Conservation (phyloP, 1,284 basidiomycete genomes). For the Leccinum subfulvum region DNA sequence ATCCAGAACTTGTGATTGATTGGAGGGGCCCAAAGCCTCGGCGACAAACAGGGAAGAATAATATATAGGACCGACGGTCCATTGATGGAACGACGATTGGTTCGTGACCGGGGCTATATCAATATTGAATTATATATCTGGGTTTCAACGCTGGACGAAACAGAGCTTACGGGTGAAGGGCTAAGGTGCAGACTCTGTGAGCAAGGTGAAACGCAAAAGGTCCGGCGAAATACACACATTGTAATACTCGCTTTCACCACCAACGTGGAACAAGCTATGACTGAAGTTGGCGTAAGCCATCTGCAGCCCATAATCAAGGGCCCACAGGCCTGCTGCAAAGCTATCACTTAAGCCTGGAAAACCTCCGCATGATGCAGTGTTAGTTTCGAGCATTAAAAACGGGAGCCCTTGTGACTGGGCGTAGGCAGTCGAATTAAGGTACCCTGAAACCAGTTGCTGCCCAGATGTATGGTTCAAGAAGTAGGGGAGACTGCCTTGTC, state of each 20-base stretch:
- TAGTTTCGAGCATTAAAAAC: not conserved
- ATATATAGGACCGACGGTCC: not conserved
- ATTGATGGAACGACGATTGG: not conserved
- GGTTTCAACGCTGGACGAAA: not conserved
- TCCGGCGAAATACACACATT: conserved; percentile 44
- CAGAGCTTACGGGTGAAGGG: conserved; percentile 30
- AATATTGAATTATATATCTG: not conserved
- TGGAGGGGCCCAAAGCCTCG: conserved; percentile 64
- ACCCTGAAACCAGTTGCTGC: not conserved
- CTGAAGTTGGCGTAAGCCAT: conserved; percentile 45
- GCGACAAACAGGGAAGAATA: conserved; percentile 69
- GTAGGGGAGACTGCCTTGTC: not conserved
- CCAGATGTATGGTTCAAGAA: not conserved
- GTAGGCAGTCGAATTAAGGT: not conserved
- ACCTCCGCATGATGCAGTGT: conserved; percentile 27
- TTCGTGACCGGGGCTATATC: not conserved
- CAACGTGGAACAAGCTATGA: conserved; percentile 33
- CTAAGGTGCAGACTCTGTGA: conserved; percentile 1
- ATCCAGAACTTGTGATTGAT: conserved; percentile 60
- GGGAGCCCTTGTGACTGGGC: not conserved
- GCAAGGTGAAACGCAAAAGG: not conserved
- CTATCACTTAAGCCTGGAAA: conserved; percentile 73
- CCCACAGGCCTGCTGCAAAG: conserved; percentile 75
- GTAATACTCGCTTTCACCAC: conserved; percentile 67
- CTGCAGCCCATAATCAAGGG: conserved; percentile 59